These are phyloP conservation scores for Backusella tuberculispora DNA, from an alignment of 192 early-diverging fungal species.

Conservation along the genomic window DNA sequence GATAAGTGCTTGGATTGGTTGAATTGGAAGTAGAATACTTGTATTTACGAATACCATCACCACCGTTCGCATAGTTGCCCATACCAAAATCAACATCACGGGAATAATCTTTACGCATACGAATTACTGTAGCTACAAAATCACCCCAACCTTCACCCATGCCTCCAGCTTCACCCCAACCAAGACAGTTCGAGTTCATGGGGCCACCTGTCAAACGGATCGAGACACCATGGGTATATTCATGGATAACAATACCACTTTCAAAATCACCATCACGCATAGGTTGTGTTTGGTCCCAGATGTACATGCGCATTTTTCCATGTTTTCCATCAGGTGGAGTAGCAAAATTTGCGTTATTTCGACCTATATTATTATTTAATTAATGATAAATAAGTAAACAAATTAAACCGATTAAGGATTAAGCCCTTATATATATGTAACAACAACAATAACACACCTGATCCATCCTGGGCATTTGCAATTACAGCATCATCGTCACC, in stretches of 20 bases:
- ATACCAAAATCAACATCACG: constrained; percentile 74
- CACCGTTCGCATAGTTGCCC: constrained; percentile 81
- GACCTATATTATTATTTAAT: constrained; percentile 11
- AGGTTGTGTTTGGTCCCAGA: constrained; percentile 79
- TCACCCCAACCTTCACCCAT: constrained; percentile 99
- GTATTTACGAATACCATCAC: constrained; percentile 87
- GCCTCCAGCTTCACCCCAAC: constrained; percentile 85
- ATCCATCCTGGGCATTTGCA: constrained; percentile 91
- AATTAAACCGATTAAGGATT: not conserved
- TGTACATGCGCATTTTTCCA: constrained; percentile 94
- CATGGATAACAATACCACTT: constrained; percentile 92
- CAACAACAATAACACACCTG: constrained; percentile 55
- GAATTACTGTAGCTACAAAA: constrained; percentile 82
- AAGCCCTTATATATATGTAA: not conserved
- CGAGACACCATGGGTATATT: constrained; percentile 93
- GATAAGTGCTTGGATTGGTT: constrained; percentile 84
- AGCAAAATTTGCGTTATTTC: constrained; percentile 94
- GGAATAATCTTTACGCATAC: constrained; percentile 58
- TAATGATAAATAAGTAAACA: not conserved
- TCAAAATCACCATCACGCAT: constrained; percentile 88
- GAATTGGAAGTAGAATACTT: constrained; percentile 77
- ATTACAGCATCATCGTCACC: constrained; percentile 78
- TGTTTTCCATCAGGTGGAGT: constrained; percentile 93
- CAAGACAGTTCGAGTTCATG: constrained; percentile 86
- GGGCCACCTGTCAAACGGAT: constrained; percentile 93